Base-by-base conservation (phyloP, 768 basidiomycete species). In the Piloderma croceum region DNA sequence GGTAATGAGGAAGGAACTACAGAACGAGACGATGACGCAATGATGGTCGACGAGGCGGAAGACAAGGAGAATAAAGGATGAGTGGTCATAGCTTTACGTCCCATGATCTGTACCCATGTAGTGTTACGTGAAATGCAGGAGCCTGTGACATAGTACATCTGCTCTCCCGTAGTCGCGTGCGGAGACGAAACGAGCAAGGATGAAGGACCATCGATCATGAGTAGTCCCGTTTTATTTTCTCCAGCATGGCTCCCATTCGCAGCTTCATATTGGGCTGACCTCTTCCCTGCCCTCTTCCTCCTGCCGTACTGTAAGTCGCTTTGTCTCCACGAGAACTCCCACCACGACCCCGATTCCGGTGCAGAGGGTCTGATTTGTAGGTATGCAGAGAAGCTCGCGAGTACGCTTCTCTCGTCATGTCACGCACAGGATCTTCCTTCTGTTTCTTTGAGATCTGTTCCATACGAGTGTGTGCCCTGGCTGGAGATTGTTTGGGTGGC, bases 201-300 rank as follows among this genome's bases (percentile, higher is more conserved):
- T 37, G 20, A 23, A 6, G 19, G 36, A 22, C 6, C 15, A n/a
- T 23, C 2, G 24, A 32, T 10, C 13, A 15, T 20, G 63, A 54
- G 27, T 63, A 57, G 51, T 81, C 73, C 35, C 73, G 74, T 59
- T 87, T 84, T 49, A 94, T 91, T 62, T 83, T 82, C 59, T 90
- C 87, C 43, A 94, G 72, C 71, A 94, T 71, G 21, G 76, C 81
- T 46, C 79, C 77, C 89, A 94, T 93, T 36, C 90, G 80, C 36
- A 85, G 62, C 53, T 83, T 85, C 90, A 94, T 92, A 55, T 77
- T 70, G n/a, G 79, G 79, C 51, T 80, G 77, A 4, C 75, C 65
- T 21, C 59, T 49, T 10, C 56, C 59, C 10, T 47, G 48, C n/a
- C 52, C 46, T 17, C 49, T 43, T 31, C 35, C 35, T 73, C 65